A percentile compares a stretch with the other conserved stretches of the same genome.
Conservation (phyloP, 768 basidiomycete species). For the Amanita jacksonii region DNA sequence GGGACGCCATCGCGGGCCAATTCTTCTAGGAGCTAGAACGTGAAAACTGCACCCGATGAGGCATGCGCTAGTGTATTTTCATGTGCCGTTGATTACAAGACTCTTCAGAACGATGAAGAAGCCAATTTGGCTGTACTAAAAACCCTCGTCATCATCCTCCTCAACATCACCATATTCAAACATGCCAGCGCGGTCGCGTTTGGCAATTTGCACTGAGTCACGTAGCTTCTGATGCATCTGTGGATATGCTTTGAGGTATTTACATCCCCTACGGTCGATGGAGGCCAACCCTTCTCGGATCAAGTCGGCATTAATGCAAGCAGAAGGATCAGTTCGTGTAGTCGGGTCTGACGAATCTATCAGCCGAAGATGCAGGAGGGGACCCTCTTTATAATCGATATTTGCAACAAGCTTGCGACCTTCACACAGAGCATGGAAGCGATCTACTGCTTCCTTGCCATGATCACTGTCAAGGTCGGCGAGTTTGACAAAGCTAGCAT, state of each 20-base stretch:
- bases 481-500: conserved; percentile 74
- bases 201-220: conserved; percentile 51
- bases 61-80: no score
- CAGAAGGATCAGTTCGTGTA: conserved; percentile 55
- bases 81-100: no score
- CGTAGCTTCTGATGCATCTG: conserved; percentile 57
- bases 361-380: conserved; percentile 76
- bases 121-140: no score
- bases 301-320: conserved; percentile 84
- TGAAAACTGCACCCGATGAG: no score
- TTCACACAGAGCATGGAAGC: conserved; percentile 79
- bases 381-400: conserved; percentile 77
- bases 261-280: conserved; percentile 70
- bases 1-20: conserved; percentile 35
- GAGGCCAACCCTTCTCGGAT: conserved; percentile 80
- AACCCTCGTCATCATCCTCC: conserved; percentile 48
- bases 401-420: conserved; percentile 98
- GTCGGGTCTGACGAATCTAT: conserved; percentile 80
- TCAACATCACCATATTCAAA: conserved; percentile 91
- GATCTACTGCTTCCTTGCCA: conserved; percentile 71
- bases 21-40: conserved; percentile 12
- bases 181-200: conserved; percentile 70
- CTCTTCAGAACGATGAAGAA: no score
- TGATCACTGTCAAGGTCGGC: conserved; percentile 80
- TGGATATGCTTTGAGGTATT: conserved; percentile 63